Evolutionary conservation across 176 grass and related monocot genomes (phyloP).

Genomic region (Chloris gayana): DNA sequence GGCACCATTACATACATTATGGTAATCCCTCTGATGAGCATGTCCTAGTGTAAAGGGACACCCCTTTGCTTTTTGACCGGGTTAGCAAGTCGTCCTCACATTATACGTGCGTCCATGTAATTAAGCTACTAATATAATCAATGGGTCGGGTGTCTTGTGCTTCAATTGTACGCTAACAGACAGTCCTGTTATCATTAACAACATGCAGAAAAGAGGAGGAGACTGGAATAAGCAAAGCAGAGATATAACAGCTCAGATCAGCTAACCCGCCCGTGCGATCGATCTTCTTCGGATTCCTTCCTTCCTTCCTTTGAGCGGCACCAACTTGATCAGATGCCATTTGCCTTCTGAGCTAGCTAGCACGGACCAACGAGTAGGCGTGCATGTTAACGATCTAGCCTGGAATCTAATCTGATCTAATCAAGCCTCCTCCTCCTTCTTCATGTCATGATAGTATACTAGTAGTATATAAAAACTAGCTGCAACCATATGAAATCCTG

Average conservation of each 20-base stretch:
- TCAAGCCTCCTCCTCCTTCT: not conserved
- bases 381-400: slow-evolving; percentile 25
- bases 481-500: slow-evolving; percentile 9
- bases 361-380: not conserved
- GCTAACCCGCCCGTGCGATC: not conserved
- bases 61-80: not conserved
- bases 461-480: not conserved
- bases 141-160: not conserved
- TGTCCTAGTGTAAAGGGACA: too few species aligned
- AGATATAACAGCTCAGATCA: not conserved
- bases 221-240: too few species aligned
- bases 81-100: not conserved
- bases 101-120: not conserved
- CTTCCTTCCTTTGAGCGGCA: too few species aligned
- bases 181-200: not conserved
- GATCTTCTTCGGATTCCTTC: slow-evolving; percentile 29
- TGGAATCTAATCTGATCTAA: slow-evolving; percentile 27
- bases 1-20: too few species aligned
- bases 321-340: slow-evolving; percentile 1
- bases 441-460: too few species aligned
- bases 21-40: too few species aligned
- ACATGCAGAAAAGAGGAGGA: not conserved
- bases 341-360: not conserved
- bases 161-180: slow-evolving; percentile 4
- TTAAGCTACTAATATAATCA: not conserved